A percentile compares a stretch with the other conserved stretches of the same genome.
phyloP scores from a whole-genome alignment of 345 rosid species.

The Salix arbutifolia region DNA sequence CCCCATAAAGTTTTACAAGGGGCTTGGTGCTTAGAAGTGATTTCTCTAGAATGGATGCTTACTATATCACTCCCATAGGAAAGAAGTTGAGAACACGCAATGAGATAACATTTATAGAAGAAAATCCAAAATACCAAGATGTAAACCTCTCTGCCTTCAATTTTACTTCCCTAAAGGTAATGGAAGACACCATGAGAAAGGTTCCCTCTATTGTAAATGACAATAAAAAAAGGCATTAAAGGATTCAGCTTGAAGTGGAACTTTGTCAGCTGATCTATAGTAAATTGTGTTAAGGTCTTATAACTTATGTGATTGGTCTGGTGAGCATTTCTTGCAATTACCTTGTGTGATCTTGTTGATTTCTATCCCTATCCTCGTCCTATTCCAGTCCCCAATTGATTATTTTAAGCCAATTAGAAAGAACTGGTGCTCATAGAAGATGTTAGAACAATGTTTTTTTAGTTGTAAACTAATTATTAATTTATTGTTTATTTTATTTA shows the following conservation, averaged over 20 bases:
- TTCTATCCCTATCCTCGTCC: not conserved
- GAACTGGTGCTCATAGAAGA: not conserved
- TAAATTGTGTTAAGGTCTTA: not conserved
- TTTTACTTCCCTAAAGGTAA: constrained; percentile 55
- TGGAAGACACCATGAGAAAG: constrained; percentile 64
- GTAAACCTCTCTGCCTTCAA: constrained; percentile 48
- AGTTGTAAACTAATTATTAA: not conserved
- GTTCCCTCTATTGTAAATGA: constrained; percentile 16
- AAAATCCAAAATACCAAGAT: constrained; percentile 48
- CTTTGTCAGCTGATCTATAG: not conserved
- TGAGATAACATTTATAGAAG: constrained; percentile 51
- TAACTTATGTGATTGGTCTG: not conserved
- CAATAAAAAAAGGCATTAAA: constrained; percentile 9
- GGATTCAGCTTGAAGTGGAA: constrained; percentile 10
- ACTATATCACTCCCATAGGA: constrained; percentile 68
- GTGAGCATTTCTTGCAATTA: not conserved
- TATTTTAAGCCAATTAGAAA: not conserved
- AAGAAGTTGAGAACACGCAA: constrained; percentile 65
- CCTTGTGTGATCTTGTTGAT: not conserved
- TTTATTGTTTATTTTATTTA: not conserved
- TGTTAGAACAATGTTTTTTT: not conserved
- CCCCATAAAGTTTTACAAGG: constrained; percentile 77
- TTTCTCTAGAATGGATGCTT: constrained; percentile 81
- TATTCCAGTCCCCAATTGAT: too few species aligned
- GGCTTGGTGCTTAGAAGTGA: constrained; percentile 64